Base-by-base conservation (phyloP, 345 rosid genomes). In the Brassica incana region DNA sequence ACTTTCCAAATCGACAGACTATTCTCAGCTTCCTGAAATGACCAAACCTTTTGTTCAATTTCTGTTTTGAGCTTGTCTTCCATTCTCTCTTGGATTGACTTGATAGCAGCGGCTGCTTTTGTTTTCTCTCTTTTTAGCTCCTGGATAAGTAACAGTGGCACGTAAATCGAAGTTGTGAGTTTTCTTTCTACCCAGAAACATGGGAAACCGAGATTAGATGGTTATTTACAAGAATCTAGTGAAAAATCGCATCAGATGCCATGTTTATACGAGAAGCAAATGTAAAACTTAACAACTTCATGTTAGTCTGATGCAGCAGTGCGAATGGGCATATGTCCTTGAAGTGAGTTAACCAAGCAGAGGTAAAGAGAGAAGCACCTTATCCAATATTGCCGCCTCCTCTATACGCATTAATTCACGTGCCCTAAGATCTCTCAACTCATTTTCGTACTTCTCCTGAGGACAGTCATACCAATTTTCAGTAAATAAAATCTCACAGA, bases 331-430 rank as follows among this genome's bases (percentile, higher is more conserved):
- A 63, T 23, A 56, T 14, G 56, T 66, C 68, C 48, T 68, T 27
- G 54, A 40, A 63, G 59, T 61, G 79, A 54, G 27, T 70, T 23
- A 5, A 62, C 52, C 66, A 75, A 54, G 65, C 38, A 69, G 35
- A 36, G 15, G 3, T 75, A 27, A 25, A 69, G 65, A 80, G 56
- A 69, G 48, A 77, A 33, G 30, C 77, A 96, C 99, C 99, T 96
- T 96, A 79, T 96, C 95, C 82, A 93, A 78, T 56, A 96, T 88
- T 59, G 98, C 98, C 32, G 95, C 99, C 87, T 96, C 97, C 87
- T 96, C 98, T 14, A 89, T 87, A 76, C 74, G 91, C 99, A 96
- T 96, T 48, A 96, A 93, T 76, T 92, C 97, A 80, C 97, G 90
- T 2, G 95, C 97, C 83, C 92, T 92, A 32, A 85, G 88, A 84